Base-by-base conservation (phyloP, 192 early-diverging fungal genomes). In the Backusella sp. region DNA sequence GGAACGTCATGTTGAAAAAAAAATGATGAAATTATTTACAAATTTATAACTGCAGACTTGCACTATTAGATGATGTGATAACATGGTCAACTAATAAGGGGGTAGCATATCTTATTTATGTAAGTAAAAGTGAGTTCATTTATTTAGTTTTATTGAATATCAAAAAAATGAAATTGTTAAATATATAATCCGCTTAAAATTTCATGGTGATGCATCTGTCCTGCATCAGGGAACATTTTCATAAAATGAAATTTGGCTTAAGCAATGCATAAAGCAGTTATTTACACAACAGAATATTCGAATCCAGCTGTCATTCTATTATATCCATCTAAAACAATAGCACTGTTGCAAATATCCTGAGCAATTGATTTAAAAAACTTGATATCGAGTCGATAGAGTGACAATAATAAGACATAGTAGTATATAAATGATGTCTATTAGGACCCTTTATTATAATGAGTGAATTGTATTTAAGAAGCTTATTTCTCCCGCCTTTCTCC, bases 231-330 rank as follows among this genome's bases (percentile, higher is more conserved):
- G 53, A 21, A 59, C 4, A 59, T 59, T 59, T 59, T 26, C 23
- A 59, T 59, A 59, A 26, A 59, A 59, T 59, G 53, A 59, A 59
- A 59, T 59, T 59, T 23, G 53, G 53, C 53, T 59, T 59, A 59
- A 59, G 21, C n/a, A 53, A 53, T 53, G 49, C 49, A 53, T 53
- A 14, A 53, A 53, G 49, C 53, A 59, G 53, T 21, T 59, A 6
- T 1, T 23, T 59, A 59, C 11, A 59, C 2, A 59, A 59, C 53
- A 59, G 2, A 26, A 7, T 3, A 26, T 23, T 59, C 21, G 9
- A 23, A 59, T 59, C 9, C 53, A 59, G 53, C 53, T 59, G 53
- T 59, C 53, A 23, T 21, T 59, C 2, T 23, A 32, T 32, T 32
- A 32, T 26, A 59, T 59, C 26, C 5, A 59, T 23, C 9, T 26